Conservation (phyloP, 2,329 filamentous ascomycete genomes). For the Pseudogymnoascus sp. region DNA sequence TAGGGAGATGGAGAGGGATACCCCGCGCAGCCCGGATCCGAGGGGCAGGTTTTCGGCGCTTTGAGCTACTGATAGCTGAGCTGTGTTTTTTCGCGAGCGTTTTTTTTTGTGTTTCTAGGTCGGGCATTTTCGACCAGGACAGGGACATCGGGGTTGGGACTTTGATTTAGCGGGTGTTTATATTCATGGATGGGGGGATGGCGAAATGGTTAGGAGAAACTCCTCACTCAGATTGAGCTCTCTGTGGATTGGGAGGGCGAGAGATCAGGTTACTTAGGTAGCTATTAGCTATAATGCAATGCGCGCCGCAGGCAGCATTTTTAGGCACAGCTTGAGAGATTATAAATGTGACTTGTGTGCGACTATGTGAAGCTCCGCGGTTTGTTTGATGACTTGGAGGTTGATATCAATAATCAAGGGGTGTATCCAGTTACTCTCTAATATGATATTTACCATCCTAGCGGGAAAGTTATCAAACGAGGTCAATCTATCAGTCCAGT, state of each 20-base stretch:
- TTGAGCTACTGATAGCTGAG: background rate
- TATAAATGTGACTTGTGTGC: background rate
- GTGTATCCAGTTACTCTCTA: background rate
- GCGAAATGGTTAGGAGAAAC: background rate
- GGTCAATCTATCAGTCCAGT: too few species aligned
- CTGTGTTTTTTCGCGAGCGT: background rate
- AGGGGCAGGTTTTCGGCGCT: background rate
- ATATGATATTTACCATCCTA: background rate
- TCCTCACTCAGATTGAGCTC: background rate
- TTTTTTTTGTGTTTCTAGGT: background rate
- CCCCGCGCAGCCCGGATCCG: background rate
- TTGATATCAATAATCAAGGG: background rate
- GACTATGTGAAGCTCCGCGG: background rate
- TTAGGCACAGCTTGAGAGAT: background rate
- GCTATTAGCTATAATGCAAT: background rate
- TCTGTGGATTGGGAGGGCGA: background rate
- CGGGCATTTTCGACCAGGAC: background rate
- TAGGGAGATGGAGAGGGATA: slow-evolving; percentile 10
- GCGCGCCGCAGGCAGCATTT: background rate
- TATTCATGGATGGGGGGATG: background rate
- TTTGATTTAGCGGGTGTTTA: slow-evolving; percentile 4
- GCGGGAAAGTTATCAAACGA: too few species aligned
- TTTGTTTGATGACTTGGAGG: background rate
- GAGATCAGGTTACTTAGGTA: background rate
- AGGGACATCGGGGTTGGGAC: background rate